Base-by-base conservation (phyloP, 2,329 filamentous ascomycete species). In the Aureobasidium leucospermi region DNA sequence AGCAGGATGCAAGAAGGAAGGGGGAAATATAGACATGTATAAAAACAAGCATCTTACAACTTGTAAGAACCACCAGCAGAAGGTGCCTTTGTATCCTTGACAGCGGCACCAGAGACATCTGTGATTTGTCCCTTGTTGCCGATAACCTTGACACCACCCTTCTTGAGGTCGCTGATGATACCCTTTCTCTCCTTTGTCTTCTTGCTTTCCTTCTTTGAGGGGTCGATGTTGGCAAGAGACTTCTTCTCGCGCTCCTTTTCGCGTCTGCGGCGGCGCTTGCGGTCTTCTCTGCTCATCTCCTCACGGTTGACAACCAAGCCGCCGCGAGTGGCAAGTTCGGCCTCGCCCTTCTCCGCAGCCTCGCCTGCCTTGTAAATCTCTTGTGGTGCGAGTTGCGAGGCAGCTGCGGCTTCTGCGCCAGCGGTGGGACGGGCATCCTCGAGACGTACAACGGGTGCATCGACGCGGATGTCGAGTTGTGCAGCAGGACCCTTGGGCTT, bases 371-470 rank as follows among this genome's bases (percentile, higher is more conserved):
- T 85, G 78, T 97, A 99, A 29, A 99, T 81, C 74, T 99, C 94
- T 70, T 97, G 94, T 2, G 94, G 94, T 47, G 94, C 94, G 62
- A 99, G 82, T 78, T 88, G 88, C 68, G 86, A 89, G 29, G 75
- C 72, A 29, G 84, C 84, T 13, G 80, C 79, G 61, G 91, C 84
- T 43, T 88, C 89, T 68, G 86, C 85, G 45, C 89, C 88, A 0
- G 87, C 90, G 15, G 88, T 87, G 7, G 94, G 93, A 67, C 96
- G 88, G 1, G 91, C 93, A 70, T 99, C 94, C 77, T 99, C 94
- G 88, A 97, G 96, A 65, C 84, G 82, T 64, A 97, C 86, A 3
- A 89, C 90, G n/a, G 92, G 90, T 4, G 94, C 89, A 74, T 97
- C 93, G 29, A 90, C 83, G 36, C 96, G 87, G 59, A 96, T 88